phyloP scores from a whole-genome alignment of 2,329 filamentous ascomycete genomes.

The Microdochium nivale region DNA sequence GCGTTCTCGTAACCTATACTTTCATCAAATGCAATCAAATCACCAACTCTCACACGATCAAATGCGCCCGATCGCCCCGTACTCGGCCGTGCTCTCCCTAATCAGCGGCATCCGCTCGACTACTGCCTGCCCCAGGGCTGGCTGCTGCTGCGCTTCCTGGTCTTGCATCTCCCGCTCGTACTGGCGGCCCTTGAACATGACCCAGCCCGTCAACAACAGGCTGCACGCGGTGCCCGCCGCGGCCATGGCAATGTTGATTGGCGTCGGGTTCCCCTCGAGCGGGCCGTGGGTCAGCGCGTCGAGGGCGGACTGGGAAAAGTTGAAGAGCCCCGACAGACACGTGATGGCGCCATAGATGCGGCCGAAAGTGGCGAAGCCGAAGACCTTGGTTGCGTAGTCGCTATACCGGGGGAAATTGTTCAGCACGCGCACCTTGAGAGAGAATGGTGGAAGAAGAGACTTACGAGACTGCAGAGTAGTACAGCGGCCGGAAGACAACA shows the following conservation, averaged over 20 bases:
- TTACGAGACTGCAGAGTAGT: conserved; percentile 65
- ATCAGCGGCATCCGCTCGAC: conserved; percentile 4
- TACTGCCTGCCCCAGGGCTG: not conserved
- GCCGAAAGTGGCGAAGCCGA: conserved; percentile 72
- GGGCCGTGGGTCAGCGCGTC: conserved; percentile 58
- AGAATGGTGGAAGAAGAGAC: conserved; percentile 6
- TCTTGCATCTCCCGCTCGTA: conserved; percentile 4
- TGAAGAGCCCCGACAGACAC: conserved; percentile 62
- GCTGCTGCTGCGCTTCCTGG: not conserved
- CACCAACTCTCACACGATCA: too few species aligned
- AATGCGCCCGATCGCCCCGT: not conserved
- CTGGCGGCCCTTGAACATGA: conserved; percentile 12
- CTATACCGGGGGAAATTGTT: conserved; percentile 13
- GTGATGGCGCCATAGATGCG: conserved; percentile 72
- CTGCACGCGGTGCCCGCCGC: conserved; percentile 45
- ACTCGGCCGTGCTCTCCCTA: conserved; percentile 2
- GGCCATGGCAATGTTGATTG: conserved; percentile 53
- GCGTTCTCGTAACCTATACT: too few species aligned
- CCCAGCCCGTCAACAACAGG: conserved; percentile 20
- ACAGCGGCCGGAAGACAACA: conserved; percentile 64
- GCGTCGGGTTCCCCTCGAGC: conserved; percentile 53
- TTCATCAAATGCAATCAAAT: too few species aligned
- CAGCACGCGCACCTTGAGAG: not conserved
- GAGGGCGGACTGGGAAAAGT: conserved; percentile 61
- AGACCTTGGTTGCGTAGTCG: conserved; percentile 73